phyloP scores from a whole-genome alignment of 1,139 yeast genomes.

The Taphrina pruni region DNA sequence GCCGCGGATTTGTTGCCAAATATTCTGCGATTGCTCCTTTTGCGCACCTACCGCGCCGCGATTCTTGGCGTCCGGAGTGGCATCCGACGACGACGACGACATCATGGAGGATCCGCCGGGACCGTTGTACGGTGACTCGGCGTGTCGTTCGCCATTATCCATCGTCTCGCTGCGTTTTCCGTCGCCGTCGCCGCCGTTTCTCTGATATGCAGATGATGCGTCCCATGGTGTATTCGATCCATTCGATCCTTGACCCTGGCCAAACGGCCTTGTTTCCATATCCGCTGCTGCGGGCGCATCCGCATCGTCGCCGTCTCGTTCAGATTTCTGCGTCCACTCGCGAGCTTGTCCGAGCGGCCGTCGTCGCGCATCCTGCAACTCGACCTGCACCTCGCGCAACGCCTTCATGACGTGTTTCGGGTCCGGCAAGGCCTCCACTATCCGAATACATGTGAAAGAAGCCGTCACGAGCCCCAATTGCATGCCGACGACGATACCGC shows the following conservation, averaged over 20 bases:
- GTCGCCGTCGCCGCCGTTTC: background rate
- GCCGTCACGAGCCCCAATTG: conserved; percentile 32
- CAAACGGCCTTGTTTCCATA: background rate
- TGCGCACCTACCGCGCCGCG: background rate
- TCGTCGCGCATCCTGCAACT: conserved; percentile 30
- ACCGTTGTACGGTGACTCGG: conserved; percentile 4
- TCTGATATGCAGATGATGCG: background rate
- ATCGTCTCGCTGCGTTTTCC: background rate
- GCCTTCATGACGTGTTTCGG: conserved; percentile 35
- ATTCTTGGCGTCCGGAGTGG: background rate
- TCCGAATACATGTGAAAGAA: conserved; percentile 7
- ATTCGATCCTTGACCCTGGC: background rate
- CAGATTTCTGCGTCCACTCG: conserved; percentile 23
- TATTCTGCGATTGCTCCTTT: conserved; percentile 12
- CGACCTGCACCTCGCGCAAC: conserved; percentile 36
- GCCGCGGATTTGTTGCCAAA: conserved; percentile 39
- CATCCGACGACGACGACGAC: too few species aligned
- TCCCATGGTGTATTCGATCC: background rate
- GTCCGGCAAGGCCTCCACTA: conserved; percentile 30
- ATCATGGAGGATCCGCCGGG: conserved; percentile 13
- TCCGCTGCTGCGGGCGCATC: background rate
- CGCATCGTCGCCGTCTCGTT: background rate
- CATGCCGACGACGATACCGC: conserved; percentile 39
- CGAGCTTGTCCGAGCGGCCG: conserved; percentile 23
- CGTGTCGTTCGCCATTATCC: background rate